Percentiles rank a stretch among this genome's conserved stretches.
Conservation (phyloP, 768 basidiomycete genomes). For the Calvatia gigantea region DNA sequence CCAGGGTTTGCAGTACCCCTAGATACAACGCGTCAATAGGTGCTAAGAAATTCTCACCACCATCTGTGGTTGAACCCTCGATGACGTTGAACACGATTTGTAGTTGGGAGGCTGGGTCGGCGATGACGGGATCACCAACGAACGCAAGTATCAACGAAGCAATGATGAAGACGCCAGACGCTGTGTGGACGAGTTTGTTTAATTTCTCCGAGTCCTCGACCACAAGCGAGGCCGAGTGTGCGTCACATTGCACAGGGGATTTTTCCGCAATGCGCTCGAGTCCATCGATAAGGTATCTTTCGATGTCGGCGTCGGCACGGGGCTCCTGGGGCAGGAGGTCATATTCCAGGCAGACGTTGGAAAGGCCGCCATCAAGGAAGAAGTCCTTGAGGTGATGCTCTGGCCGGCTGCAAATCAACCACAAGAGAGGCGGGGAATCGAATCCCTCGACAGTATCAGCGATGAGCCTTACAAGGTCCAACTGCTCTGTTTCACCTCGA, state of each 20-base stretch:
- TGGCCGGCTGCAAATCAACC: conserved; percentile 12
- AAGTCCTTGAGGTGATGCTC: conserved; percentile 7
- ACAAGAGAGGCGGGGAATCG: conserved; percentile 5
- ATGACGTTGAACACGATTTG: neutral
- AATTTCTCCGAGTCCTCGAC: neutral
- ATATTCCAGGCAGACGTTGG: neutral
- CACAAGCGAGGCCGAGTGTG: neutral
- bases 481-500: conserved; percentile 5
- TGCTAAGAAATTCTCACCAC: neutral
- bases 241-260: neutral
- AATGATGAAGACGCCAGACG: conserved; percentile 14
- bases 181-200: neutral
- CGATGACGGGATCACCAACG: conserved; percentile 11
- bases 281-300: neutral
- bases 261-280: neutral
- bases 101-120: neutral
- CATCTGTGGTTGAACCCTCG: too few species aligned
- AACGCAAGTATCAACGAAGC: conserved; percentile 8
- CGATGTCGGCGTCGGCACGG: neutral
- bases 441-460: neutral
- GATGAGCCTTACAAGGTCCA: conserved; percentile 3
- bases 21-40: neutral
- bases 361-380: neutral
- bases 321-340: neutral
- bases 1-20: neutral